Conservation (phyloP, 495 filamentous ascomycete genomes). For the Chaetomidium leptoderma region DNA sequence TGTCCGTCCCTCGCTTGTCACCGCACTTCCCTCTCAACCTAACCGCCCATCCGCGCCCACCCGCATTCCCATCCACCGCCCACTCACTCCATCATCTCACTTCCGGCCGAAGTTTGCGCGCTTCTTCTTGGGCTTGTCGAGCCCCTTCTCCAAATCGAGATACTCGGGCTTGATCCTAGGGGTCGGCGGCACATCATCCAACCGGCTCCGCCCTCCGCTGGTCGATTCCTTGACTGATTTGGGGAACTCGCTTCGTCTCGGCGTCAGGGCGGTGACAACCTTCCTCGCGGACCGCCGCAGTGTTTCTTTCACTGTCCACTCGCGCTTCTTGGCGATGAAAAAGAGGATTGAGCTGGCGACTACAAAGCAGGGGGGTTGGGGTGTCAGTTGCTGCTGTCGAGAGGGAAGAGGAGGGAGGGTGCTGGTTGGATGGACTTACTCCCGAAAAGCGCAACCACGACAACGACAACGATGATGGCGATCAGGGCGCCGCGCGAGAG, state of each 20-base stretch:
- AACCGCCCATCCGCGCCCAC: neutral
- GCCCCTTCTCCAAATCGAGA: slow-evolving; percentile 50
- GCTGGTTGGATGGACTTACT: slow-evolving; percentile 37
- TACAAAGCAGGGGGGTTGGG: slow-evolving; percentile 17
- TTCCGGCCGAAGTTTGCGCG: slow-evolving; percentile 35
- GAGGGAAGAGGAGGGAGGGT: neutral
- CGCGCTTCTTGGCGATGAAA: slow-evolving; percentile 54
- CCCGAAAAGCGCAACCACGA: slow-evolving; percentile 53
- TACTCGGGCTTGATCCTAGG: slow-evolving; percentile 40
- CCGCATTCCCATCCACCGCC: neutral
- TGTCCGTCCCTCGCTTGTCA: neutral
- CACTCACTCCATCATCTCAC: slow-evolving; percentile 2
- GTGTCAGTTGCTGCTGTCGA: neutral
- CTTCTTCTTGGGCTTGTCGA: slow-evolving; percentile 37
- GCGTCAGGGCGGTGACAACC: slow-evolving; percentile 52
- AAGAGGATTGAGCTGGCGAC: slow-evolving; percentile 48
- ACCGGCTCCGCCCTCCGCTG: slow-evolving; percentile 32
- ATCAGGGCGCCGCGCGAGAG: slow-evolving; percentile 57
- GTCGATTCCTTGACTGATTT: slow-evolving; percentile 45
- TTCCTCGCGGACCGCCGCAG: slow-evolving; percentile 50
- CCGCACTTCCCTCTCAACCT: neutral
- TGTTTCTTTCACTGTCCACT: slow-evolving; percentile 52
- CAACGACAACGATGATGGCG: slow-evolving; percentile 59
- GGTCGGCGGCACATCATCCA: slow-evolving; percentile 51
- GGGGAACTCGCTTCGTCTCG: slow-evolving; percentile 51